Conservation (phyloP, 495 filamentous ascomycete species). For the Xylaria palmicola region DNA sequence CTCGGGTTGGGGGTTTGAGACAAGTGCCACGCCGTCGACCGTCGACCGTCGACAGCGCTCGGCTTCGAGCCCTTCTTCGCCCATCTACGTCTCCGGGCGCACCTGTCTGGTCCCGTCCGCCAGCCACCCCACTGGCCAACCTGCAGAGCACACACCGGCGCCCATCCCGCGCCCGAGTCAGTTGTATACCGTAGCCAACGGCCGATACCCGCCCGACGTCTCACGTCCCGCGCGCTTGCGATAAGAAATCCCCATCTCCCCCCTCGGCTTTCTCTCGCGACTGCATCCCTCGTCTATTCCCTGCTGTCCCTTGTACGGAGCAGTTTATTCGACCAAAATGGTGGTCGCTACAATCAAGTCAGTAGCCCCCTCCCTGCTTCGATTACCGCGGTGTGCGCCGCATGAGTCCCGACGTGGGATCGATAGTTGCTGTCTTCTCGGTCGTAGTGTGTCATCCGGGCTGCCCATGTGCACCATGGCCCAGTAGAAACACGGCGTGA, state of each 20-base stretch:
- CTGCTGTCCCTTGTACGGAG: constrained; percentile 26
- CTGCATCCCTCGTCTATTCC: constrained; percentile 20
- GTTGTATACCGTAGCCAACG: constrained; percentile 7
- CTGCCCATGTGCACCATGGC: constrained; percentile 13
- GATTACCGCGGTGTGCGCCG: constrained; percentile 12
- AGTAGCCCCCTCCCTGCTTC: constrained; percentile 35
- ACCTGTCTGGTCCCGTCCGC: background rate
- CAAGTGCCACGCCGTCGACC: constrained; percentile 2
- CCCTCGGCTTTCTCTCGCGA: constrained; percentile 9
- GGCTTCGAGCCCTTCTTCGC: background rate
- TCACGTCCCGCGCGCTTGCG: constrained; percentile 24
- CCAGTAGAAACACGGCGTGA: background rate
- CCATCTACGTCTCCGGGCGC: background rate
- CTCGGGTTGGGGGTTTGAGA: background rate
- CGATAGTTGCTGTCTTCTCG: constrained; percentile 4
- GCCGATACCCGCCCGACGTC: constrained; percentile 26
- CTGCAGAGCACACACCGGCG: background rate
- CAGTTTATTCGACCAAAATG: constrained; percentile 54
- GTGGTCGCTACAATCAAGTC: constrained; percentile 85
- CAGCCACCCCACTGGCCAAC: background rate
- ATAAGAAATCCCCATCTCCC: constrained; percentile 20
- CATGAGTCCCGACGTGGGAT: constrained; percentile 14
- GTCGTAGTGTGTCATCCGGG: constrained; percentile 2
- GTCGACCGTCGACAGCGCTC: background rate
- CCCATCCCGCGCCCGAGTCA: constrained; percentile 1